Conservation (phyloP, 1,284 basidiomycete genomes). For the Puccinia novopanici region DNA sequence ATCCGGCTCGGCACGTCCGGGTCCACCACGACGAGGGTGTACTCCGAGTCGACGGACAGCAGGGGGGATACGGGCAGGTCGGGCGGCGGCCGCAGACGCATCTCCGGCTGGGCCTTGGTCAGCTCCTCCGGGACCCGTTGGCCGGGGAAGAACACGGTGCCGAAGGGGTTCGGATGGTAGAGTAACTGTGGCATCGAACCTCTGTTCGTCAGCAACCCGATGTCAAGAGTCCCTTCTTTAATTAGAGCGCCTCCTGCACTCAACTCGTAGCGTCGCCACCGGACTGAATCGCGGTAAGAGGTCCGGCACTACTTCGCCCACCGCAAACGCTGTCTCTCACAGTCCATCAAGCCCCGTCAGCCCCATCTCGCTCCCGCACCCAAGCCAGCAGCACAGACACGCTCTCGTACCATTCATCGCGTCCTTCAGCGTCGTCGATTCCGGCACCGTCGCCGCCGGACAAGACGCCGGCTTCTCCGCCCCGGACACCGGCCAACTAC, state of each 20-base stretch:
- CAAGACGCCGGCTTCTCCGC: background rate
- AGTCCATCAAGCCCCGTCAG: background rate
- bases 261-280: constrained; percentile 16
- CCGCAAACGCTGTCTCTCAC: constrained; percentile 1
- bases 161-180: constrained; percentile 23
- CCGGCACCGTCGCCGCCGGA: background rate
- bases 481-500: too few species aligned
- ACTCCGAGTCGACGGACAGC: background rate
- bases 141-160: constrained; percentile 26
- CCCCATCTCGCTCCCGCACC: background rate
- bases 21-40: constrained; percentile 30
- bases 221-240: too few species aligned
- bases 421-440: background rate
- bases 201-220: too few species aligned
- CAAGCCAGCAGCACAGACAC: background rate
- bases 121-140: constrained; percentile 17
- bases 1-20: constrained; percentile 27
- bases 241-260: too few species aligned
- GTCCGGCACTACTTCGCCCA: constrained; percentile 24
- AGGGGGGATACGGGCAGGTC: background rate
- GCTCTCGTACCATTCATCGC: background rate
- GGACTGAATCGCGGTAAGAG: constrained; percentile 12
- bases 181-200: background rate
- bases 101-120: constrained; percentile 1
- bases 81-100: background rate